A percentile compares a stretch with the other conserved stretches of the same genome.
Conservation (phyloP, 306 rosid genomes). For the Senna tora region DNA sequence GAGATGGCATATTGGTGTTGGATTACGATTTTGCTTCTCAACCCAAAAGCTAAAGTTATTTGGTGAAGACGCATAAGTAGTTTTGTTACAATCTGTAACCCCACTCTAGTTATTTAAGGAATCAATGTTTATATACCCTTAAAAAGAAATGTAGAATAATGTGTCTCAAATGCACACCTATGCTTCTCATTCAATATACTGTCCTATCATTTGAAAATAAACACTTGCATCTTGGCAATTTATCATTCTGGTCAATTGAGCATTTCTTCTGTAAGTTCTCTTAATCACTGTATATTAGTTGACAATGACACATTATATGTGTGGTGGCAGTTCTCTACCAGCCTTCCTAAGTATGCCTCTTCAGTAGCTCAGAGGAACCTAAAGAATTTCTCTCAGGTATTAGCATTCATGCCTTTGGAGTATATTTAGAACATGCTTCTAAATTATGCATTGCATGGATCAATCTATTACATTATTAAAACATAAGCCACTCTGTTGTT, state of each 20-base stretch:
- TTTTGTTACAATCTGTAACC: too few species aligned
- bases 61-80: too few species aligned
- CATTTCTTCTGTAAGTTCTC: not conserved
- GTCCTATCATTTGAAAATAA: not conserved
- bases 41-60: too few species aligned
- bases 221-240: not conserved
- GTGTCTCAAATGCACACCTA: too few species aligned
- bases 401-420: not conserved
- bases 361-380: constrained; percentile 79
- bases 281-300: constrained; percentile 14
- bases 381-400: constrained; percentile 75
- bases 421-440: constrained; percentile 12
- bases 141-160: too few species aligned
- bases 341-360: constrained; percentile 85
- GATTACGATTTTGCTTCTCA: too few species aligned
- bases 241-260: not conserved
- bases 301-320: constrained; percentile 26
- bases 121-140: too few species aligned
- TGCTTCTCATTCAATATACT: too few species aligned
- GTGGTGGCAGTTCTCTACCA: constrained; percentile 67
- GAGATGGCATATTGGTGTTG: not conserved
- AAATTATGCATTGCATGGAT: constrained; percentile 9
- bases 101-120: too few species aligned
- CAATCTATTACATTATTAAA: constrained; percentile 10
- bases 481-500: not conserved